These are phyloP conservation scores for Poterioochromonas sp. DNA, from an alignment of 352 stramenopile genomes.

Conservation along the genomic window DNA sequence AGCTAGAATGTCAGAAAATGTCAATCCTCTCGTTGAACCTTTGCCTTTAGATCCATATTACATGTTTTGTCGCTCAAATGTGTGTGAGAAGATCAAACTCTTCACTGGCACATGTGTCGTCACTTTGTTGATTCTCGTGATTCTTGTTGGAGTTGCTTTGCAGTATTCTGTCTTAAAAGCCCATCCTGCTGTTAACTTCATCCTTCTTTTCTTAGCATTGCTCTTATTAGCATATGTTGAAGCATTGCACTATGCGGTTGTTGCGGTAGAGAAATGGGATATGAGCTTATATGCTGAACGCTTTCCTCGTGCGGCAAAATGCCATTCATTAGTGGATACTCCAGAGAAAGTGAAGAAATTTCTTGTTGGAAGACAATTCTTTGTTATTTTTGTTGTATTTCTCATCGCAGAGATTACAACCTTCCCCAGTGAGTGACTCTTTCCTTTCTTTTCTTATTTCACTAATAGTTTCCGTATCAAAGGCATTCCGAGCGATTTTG, in stretches of 20 bases:
- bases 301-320: conserved; percentile 27
- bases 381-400: conserved; percentile 33
- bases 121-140: conserved; percentile 13
- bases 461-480: not conserved
- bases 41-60: no score
- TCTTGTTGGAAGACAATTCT: conserved; percentile 33
- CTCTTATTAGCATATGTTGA: conserved; percentile 24
- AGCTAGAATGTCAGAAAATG: no score
- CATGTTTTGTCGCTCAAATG: not conserved
- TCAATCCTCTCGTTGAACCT: no score
- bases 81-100: conserved; percentile 22
- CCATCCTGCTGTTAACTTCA: conserved; percentile 20
- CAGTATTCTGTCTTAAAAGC: not conserved
- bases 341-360: conserved; percentile 30
- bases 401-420: conserved; percentile 17
- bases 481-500: conserved; percentile 9
- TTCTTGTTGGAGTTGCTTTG: conserved; percentile 20
- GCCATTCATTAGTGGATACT: conserved; percentile 8
- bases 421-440: not conserved
- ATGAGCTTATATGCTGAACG: conserved; percentile 10
- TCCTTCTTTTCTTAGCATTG: not conserved
- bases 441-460: not conserved
- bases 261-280: conserved; percentile 31
- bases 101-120: not conserved
- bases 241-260: conserved; percentile 19